Conservation (phyloP, 371 early-diverging fungal species). For the Mucor plumbeus region DNA sequence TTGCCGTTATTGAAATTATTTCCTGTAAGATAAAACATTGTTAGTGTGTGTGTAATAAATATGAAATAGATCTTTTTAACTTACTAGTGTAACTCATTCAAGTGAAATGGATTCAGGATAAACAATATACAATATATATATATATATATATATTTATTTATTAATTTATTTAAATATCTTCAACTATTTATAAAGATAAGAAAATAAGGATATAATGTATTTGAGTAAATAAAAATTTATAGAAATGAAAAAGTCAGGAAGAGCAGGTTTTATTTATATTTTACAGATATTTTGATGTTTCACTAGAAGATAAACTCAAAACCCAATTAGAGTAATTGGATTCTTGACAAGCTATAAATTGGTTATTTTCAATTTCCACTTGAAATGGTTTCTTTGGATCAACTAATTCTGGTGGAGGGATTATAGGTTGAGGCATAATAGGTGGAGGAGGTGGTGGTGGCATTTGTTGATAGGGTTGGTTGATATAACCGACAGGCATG, state of each 20-base stretch:
- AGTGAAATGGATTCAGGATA: no score
- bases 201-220: neutral
- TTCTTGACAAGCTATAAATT: slow-evolving; percentile 11
- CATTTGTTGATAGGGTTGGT: neutral
- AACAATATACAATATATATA: no score
- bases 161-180: no score
- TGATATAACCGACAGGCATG: neutral
- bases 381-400: slow-evolving; percentile 8
- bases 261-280: neutral
- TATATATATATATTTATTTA: no score
- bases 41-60: no score
- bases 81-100: no score
- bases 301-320: neutral
- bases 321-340: neutral
- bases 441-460: neutral
- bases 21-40: no score
- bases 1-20: no score
- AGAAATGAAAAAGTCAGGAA: neutral
- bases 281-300: slow-evolving; percentile 1
- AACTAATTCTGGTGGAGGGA: slow-evolving; percentile 18
- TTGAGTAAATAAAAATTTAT: no score
- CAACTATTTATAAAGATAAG: no score
- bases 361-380: slow-evolving; percentile 19
- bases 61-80: no score
- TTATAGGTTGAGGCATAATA: neutral